Base-by-base conservation (phyloP, 2,329 filamentous ascomycete species). In the Nemania serpens region DNA sequence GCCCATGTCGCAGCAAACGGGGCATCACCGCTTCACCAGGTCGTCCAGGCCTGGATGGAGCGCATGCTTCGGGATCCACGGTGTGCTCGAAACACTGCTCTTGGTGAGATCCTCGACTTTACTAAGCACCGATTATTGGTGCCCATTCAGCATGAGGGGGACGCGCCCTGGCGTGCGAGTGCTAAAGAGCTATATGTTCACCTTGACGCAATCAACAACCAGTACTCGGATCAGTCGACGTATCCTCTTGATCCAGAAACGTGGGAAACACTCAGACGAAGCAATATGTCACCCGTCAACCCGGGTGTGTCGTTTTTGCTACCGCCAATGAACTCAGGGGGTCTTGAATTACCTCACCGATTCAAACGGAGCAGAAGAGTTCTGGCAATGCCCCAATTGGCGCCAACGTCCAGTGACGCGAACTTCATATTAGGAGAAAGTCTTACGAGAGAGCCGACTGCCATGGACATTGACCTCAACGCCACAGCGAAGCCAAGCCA, bases 41-140 rank as follows among this genome's bases (percentile, higher is more conserved):
- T 41, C 3, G 48, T 34, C 4, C 17, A 51, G 18, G 25, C 7
- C 6, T 37, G 18, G 17, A 51, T 51, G 5, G 36, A 41, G 5
- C 34, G 10, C 7, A 25, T 51, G 48, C 20, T 51, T 39, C 48
- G 12, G n/a, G 48, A 51, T 41, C 48, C 48, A 12, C 48, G 48
- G 11, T 51, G 48, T n/a, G 34, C 48, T 41, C 34, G 34, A n/a
- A 51, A 41, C 12, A 51, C 48, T n/a, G 48, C 48, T 29, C 48
- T 51, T 20, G 48, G 48, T 3, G 48, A 41, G 12, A 39, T 51
- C 11, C 34, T 51, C 18, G 15, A 51, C 36, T 51, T 51, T 18
- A 41, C 33, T 12, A 51, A 41, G 48, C 34, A 20, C 5, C 48
- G 48, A 20, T 17, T 51, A 51, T 39, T 51, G 34, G 48, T 51